Conservation (phyloP, 371 early-diverging fungal genomes). For the Smittium mucronatum region DNA sequence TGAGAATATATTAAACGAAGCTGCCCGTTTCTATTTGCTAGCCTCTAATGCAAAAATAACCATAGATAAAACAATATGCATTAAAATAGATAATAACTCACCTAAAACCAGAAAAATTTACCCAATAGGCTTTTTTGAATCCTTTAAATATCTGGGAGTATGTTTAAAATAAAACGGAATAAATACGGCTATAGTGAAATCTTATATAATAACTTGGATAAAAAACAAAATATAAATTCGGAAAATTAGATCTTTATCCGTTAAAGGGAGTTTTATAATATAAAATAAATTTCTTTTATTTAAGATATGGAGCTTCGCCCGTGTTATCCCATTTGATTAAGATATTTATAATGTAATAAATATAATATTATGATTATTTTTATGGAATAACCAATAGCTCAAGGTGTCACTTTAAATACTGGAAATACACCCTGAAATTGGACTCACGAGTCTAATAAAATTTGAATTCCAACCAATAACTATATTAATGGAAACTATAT, state of each 20-base stretch:
- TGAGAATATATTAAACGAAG: neutral
- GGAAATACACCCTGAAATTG: neutral
- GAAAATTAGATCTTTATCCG: neutral
- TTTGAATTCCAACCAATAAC: neutral
- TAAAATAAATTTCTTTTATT: slow-evolving; percentile 1
- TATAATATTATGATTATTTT: no score
- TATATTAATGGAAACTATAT: neutral
- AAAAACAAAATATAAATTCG: neutral
- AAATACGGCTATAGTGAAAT: neutral
- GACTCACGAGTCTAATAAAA: neutral
- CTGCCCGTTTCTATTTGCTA: neutral
- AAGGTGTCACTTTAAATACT: neutral
- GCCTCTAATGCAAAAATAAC: slow-evolving; percentile 8
- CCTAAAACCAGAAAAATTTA: neutral
- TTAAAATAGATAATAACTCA: neutral
- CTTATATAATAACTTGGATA: neutral
- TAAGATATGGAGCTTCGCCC: neutral
- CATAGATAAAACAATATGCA: slow-evolving; percentile 1
- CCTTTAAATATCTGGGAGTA: slow-evolving; percentile 6
- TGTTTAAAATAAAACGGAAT: slow-evolving; percentile 4
- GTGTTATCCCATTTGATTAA: neutral
- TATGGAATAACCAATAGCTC: neutral
- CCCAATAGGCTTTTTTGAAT: neutral
- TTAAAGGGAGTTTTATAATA: neutral
- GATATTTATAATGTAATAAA: no score